Evolutionary conservation across 2,329 filamentous ascomycete genomes (phyloP), one percentile per base, ranked within the genome.

Genomic region (Amauroascus verrucosus): DNA sequence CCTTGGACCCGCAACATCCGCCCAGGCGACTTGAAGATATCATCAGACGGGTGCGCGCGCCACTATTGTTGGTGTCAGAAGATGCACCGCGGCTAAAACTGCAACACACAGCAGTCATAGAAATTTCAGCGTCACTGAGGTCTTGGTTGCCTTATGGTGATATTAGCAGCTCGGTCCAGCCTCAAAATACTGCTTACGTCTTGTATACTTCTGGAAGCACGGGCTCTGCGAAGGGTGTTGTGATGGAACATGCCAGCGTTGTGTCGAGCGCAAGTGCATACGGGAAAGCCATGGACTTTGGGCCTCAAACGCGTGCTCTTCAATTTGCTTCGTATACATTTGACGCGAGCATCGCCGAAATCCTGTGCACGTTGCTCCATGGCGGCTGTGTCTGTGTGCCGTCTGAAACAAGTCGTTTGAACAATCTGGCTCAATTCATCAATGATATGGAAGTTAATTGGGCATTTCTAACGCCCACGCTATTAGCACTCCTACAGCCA

Each of bases 341-440:
- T 64, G 88, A 94, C 66, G 88, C 94, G 3, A 91, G 86, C 0
- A 83, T 94, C 4, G 93, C 93, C 65, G 88, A 95, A 65, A 88
- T 90, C 6, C 93, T 94, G 18, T 35, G 44, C 1, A 51, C 57
- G 1, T 48, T 59, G 2, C 26, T 28, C 6, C 7, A 11, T 33
- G 72, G 73, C 43, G 73, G 71, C 9, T 70, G 67, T 33, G 60
- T 75, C 13, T 74, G 72, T 55, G 67, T 75, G 3, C 72, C 70
- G 1, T 67, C 67, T 54, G 57, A 70, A 58, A 53, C 67, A 51
- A 65, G 70, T 51, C 66, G 72, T 1, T 65, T 71, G 60, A 71
- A 72, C 54, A 72, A 79, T 51, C 71, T 81, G 9, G 26, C 26
- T 18, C n/a, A 7, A 7, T 16, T 28, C 11, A 51, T 51, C 8